phyloP scores from a whole-genome alignment of 1,139 yeast genomes.

The Blastobotrys persicus region DNA sequence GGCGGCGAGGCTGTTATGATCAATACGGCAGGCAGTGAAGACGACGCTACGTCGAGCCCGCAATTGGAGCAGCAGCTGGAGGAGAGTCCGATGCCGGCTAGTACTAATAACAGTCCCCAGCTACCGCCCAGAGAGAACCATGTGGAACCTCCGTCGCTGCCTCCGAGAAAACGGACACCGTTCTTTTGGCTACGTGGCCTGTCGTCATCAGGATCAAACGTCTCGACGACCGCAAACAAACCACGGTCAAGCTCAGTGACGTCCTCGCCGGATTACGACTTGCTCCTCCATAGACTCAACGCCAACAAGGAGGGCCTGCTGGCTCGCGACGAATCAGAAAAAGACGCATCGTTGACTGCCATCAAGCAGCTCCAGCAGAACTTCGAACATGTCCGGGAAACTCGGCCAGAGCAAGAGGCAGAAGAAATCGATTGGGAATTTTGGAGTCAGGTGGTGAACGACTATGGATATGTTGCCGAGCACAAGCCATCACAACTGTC shows the following conservation, averaged over 20 bases:
- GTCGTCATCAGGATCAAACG: constrained; percentile 17
- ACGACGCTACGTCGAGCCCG: neutral
- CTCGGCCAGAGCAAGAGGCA: constrained; percentile 27
- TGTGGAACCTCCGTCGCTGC: constrained; percentile 29
- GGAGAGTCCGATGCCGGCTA: constrained; percentile 16
- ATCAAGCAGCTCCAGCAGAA: constrained; percentile 60
- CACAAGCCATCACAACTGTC: constrained; percentile 60
- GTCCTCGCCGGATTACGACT: constrained; percentile 40
- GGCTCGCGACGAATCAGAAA: constrained; percentile 33
- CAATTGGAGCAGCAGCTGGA: neutral
- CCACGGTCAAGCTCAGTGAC: constrained; percentile 15
- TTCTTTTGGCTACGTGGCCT: constrained; percentile 35
- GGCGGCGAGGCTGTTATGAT: neutral
- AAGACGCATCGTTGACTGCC: constrained; percentile 58
- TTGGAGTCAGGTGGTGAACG: constrained; percentile 79
- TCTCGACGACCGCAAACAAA: constrained; percentile 4
- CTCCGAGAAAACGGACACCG: constrained; percentile 36
- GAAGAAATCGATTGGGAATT: constrained; percentile 71
- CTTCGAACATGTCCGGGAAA: constrained; percentile 46
- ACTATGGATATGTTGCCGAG: constrained; percentile 65
- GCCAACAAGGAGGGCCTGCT: constrained; percentile 47
- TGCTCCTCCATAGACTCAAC: constrained; percentile 49
- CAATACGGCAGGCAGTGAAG: neutral
- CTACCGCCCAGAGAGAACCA: constrained; percentile 31
- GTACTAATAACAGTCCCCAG: constrained; percentile 25